These are phyloP conservation scores for Tolypocladium paradoxum DNA, from an alignment of 2,329 filamentous ascomycete species.

Conservation along the genomic window DNA sequence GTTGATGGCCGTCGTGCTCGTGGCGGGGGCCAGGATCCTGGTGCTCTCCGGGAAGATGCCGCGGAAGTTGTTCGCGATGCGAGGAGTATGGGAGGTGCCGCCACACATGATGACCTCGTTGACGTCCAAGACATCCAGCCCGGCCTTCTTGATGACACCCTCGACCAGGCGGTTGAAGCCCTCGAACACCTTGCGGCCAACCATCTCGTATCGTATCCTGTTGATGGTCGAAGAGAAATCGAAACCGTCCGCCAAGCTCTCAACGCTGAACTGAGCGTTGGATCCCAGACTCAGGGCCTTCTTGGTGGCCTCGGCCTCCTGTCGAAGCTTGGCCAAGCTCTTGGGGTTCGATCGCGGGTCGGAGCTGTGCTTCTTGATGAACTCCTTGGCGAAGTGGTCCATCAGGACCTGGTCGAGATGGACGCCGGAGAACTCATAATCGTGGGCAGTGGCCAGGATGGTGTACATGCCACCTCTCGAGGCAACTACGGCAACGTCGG, in stretches of 20 bases:
- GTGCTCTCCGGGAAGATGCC: slow-evolving; percentile 74
- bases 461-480: slow-evolving; percentile 95
- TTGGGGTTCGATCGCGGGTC: slow-evolving; percentile 76
- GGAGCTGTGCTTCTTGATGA: slow-evolving; percentile 89
- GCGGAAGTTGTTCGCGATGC: slow-evolving; percentile 73
- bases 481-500: slow-evolving; percentile 82
- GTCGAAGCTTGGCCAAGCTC: slow-evolving; percentile 81
- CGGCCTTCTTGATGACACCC: slow-evolving; percentile 81
- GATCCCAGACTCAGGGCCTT: slow-evolving; percentile 81
- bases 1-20: slow-evolving; percentile 70
- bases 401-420: slow-evolving; percentile 84
- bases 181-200: slow-evolving; percentile 75
- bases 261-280: slow-evolving; percentile 85
- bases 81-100: slow-evolving; percentile 86
- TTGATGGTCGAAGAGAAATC: slow-evolving; percentile 92
- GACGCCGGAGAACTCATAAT: slow-evolving; percentile 84
- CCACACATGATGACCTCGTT: slow-evolving; percentile 91
- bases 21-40: slow-evolving; percentile 71
- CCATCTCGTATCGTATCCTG: slow-evolving; percentile 82
- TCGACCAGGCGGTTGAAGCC: slow-evolving; percentile 81
- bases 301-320: slow-evolving; percentile 85
- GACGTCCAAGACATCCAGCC: slow-evolving; percentile 82
- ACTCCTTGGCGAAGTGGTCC: slow-evolving; percentile 97
- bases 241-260: slow-evolving; percentile 77
- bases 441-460: slow-evolving; percentile 83